Evolutionary conservation across 2,329 filamentous ascomycete genomes (phyloP).

Genomic region (Dothideomycetes sp.): DNA sequence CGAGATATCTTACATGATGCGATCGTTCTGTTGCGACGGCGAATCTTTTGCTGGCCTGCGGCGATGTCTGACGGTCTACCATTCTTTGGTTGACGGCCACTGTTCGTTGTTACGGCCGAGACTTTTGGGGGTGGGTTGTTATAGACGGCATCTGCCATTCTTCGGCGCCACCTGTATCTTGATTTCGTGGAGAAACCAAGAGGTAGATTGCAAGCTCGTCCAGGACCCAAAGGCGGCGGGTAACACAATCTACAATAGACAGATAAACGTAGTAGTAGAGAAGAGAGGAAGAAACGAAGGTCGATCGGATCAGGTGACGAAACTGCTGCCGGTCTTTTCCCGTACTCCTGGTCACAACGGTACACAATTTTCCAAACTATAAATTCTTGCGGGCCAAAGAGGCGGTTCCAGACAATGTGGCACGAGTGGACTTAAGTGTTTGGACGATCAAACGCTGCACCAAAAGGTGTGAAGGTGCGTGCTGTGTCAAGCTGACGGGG

Average conservation of each 20-base stretch:
- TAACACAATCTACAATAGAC: conserved; percentile 3
- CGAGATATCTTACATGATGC: conserved; percentile 20
- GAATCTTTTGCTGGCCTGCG: conserved; percentile 14
- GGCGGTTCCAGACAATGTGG: conserved; percentile 4
- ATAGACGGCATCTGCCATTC: conserved; percentile 10
- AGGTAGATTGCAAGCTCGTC: conserved; percentile 1
- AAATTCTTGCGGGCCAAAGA: conserved; percentile 3
- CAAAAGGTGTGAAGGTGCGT: conserved; percentile 8
- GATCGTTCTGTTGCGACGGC: conserved; percentile 14
- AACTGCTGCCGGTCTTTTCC: conserved; percentile 4
- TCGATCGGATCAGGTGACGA: conserved; percentile 8
- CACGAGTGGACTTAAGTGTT: not conserved
- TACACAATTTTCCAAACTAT: conserved; percentile 8
- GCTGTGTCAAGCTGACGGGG: too few species aligned
- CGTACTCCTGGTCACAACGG: too few species aligned
- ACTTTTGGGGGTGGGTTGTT: conserved; percentile 7
- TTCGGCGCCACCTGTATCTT: conserved; percentile 4
- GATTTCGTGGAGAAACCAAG: not conserved
- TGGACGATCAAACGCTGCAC: too few species aligned
- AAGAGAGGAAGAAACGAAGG: conserved; percentile 11
- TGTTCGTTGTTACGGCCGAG: conserved; percentile 9
- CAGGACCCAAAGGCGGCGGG: too few species aligned
- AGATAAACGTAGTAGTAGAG: conserved; percentile 3
- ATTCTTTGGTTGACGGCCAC: conserved; percentile 7
- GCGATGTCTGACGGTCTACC: conserved; percentile 8